These are phyloP conservation scores for Astrephomene gubernaculifera DNA, from an alignment of 139 green algal species.

Conservation along the genomic window DNA sequence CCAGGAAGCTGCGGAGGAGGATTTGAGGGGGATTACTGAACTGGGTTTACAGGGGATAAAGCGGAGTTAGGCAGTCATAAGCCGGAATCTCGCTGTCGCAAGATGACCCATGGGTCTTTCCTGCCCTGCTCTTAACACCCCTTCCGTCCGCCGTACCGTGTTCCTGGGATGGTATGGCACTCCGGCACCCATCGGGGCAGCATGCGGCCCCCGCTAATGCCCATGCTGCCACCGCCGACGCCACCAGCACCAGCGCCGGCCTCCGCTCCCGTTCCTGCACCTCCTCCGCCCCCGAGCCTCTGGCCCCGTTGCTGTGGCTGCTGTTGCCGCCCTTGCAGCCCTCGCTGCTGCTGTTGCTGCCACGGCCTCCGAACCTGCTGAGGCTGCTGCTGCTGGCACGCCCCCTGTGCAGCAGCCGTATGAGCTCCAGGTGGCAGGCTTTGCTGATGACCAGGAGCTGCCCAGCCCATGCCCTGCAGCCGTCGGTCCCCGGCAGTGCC, in stretches of 20 bases:
- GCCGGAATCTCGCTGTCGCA: too few relatives aligned
- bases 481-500: neutral
- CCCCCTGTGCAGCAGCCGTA: too few relatives aligned
- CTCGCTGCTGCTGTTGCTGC: neutral
- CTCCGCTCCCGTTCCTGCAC: neutral
- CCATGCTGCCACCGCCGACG: neutral
- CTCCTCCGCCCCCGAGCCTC: neutral
- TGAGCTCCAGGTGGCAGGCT: too few relatives aligned
- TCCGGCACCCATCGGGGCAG: conserved; percentile 51
- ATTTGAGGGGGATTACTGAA: too few relatives aligned
- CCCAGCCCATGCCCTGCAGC: too few relatives aligned
- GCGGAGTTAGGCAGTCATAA: too few relatives aligned
- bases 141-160: conserved; percentile 28
- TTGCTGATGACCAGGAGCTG: too few relatives aligned
- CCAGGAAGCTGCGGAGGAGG: conserved; percentile 66
- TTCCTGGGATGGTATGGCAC: conserved; percentile 76
- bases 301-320: neutral
- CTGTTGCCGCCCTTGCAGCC: neutral
- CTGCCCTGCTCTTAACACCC: too few relatives aligned
- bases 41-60: too few relatives aligned
- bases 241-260: neutral
- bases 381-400: neutral
- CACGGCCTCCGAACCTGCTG: neutral
- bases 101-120: too few relatives aligned
- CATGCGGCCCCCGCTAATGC: neutral